Evolutionary conservation across 2,329 filamentous ascomycete species (phyloP), one percentile per base, ranked within the genome.

Genomic region (Diaporthe citriasiana): DNA sequence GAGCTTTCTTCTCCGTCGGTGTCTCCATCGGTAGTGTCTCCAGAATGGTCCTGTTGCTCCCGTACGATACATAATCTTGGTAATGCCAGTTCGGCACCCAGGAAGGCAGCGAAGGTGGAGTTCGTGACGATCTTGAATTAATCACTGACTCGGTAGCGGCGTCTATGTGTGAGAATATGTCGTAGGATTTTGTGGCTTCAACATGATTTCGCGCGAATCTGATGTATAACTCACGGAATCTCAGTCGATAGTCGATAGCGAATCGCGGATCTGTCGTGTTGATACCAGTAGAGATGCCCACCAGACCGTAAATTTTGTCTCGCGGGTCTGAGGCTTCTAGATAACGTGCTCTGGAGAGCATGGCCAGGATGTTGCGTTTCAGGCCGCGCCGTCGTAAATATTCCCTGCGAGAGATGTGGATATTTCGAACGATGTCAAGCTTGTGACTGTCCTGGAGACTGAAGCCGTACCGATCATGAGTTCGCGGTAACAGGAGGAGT

Each of bases 81-180:
- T 63, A 63, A 25, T 63, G 38, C 57, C 57, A 63, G 8, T 63
- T 63, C 22, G 57, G 57, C 15, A 63, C 57, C 57, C 57, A 63
- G 30, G 57, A 63, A 3, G 57, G 57, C 3, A 63, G 38, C 12
- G 30, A 25, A 2, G 56, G 22, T 8, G 13, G 15, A 3, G 1
- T 4, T 22, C 42, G n/a, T 2, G n/a, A 25, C 13, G 56, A 60
- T 19, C 27, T 4, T 10, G 10, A 27, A 10, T 38, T 8, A 5
- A 57, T n/a, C 5, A 60, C 3, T 12, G 56, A 60, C 33, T 60
- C 35, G n/a, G 56, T 60, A 3, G 56, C 56, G 22, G n/a, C 13
- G 7, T 42, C 56, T 4, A 25, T 19, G n/a, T 60, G 42, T 19
- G 56, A 60, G n/a, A 60, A 60, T 3, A 60, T 60, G 38, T 60